Evolutionary conservation across 495 filamentous ascomycete species (phyloP), one percentile per base, ranked within the genome.

Genomic region (Arthonia radiata): DNA sequence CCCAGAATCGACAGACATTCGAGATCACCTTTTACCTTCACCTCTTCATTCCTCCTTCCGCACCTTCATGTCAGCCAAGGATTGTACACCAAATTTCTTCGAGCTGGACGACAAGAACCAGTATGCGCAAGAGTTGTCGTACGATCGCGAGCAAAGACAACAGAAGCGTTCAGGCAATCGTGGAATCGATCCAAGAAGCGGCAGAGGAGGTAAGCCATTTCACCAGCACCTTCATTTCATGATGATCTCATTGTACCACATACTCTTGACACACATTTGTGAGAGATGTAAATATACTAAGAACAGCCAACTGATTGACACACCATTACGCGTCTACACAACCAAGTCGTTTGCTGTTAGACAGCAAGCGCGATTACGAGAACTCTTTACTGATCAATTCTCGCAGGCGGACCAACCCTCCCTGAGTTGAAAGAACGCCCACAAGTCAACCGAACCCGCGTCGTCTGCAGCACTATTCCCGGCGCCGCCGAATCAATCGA

Each of bases 381-480:
- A n/a, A n/a, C n/a, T n/a, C n/a, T n/a, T n/a, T n/a, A n/a, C n/a
- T n/a, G n/a, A n/a, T n/a, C n/a, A n/a, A n/a, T n/a, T n/a, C n/a
- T n/a, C n/a, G n/a, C n/a, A 29, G 86, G 86, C 32, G 86, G 86
- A 1, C 86, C 89, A n/a, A 71, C 77, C 31, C 53, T 97, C 21
- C 86, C 86, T 8, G 86, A 97, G 51, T 64, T 97, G 17, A 94
- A 93, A 43, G 89, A 97, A 39, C 64, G 83, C 19, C 80, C 78
- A 43, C 64, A 81, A 22, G 92, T 83, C 2, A 80, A 93, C 29
- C 67, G 86, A 9, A 90, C 80, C 1, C 54, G 89, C 35, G 61
- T 94, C 30, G 79, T 97, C 2, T 93, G 86, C 13, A 74, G 71
- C 3, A 76, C 86, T 15, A 59, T 97, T 22, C 86, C 86, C 2